Percentiles rank a stretch among this genome's conserved stretches.
These are phyloP conservation scores for Iberis pinnata DNA, from an alignment of 345 rosid genomes.

Conservation along the genomic window DNA sequence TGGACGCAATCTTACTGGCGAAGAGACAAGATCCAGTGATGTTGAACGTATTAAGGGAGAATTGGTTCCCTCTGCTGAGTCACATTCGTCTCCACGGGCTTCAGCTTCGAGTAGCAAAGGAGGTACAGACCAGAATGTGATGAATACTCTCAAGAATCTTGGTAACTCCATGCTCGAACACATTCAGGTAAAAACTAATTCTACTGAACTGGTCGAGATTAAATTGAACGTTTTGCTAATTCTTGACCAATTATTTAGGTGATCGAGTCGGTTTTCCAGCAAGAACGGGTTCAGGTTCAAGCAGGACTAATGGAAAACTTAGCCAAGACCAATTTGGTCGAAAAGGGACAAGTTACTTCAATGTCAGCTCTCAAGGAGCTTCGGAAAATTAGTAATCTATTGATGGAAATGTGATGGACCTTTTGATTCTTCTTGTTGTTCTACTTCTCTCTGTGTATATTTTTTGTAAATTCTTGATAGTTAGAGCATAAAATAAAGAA, in stretches of 20 bases:
- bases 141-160: slow-evolving; percentile 60
- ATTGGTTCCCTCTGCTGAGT: slow-evolving; percentile 28
- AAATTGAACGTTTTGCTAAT: not conserved
- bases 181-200: slow-evolving; percentile 63
- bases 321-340: slow-evolving; percentile 67
- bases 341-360: slow-evolving; percentile 82
- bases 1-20: slow-evolving; percentile 63
- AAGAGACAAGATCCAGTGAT: slow-evolving; percentile 41
- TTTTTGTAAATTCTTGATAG: no score
- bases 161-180: slow-evolving; percentile 94
- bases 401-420: slow-evolving; percentile 71
- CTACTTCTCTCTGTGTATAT: slow-evolving; percentile 23
- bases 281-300: slow-evolving; percentile 58
- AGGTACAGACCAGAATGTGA: slow-evolving; percentile 65
- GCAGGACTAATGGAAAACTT: slow-evolving; percentile 53
- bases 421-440: slow-evolving; percentile 8
- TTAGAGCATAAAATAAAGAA: no score
- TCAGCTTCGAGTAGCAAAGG: slow-evolving; percentile 39
- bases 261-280: slow-evolving; percentile 85
- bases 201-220: no score
- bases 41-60: slow-evolving; percentile 27
- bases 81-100: slow-evolving; percentile 28
- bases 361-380: slow-evolving; percentile 87
- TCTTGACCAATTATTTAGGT: slow-evolving; percentile 40
- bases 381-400: slow-evolving; percentile 81